Percentiles rank a stretch among this genome's conserved stretches.
Conservation (phyloP, 176 grass and related monocot genomes). For the Puccinellia tenuiflora region DNA sequence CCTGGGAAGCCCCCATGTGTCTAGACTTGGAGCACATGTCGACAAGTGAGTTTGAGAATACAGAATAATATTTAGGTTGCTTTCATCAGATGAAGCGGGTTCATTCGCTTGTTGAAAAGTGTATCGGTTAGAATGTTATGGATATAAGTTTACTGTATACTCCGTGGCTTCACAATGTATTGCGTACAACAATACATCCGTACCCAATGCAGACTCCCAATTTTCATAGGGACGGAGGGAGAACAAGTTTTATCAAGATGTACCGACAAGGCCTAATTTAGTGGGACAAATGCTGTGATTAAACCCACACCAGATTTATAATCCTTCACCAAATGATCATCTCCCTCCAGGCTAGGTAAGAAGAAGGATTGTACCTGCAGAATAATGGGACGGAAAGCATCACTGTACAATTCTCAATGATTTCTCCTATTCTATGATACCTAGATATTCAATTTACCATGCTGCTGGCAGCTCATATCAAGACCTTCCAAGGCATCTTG, state of each 20-base stretch:
- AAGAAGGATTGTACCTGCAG: conserved; percentile 66
- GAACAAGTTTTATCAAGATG: no score
- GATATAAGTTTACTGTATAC: no score
- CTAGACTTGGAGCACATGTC: conserved; percentile 58
- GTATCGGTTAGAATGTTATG: no score
- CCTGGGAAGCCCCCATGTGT: conserved; percentile 19
- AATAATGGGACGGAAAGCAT: conserved; percentile 22
- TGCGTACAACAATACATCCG: no score
- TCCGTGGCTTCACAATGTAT: no score
- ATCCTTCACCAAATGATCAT: conserved; percentile 62
- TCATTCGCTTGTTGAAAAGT: no score
- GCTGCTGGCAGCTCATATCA: conserved; percentile 58
- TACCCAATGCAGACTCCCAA: no score
- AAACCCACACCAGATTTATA: conserved; percentile 82
- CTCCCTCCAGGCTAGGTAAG: conserved; percentile 63
- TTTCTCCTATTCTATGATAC: conserved; percentile 10
- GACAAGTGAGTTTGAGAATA: conserved; percentile 34
- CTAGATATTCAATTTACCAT: conserved; percentile 41
- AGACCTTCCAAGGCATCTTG: conserved; percentile 76
- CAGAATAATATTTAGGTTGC: no score
- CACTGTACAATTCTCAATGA: not conserved
- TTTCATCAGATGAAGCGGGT: no score
- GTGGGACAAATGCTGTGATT: conserved; percentile 85
- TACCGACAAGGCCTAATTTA: conserved; percentile 58
- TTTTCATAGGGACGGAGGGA: no score